Evolutionary conservation across 2,329 filamentous ascomycete genomes (phyloP), one percentile per base, ranked within the genome.

Genomic region (Nothophaeocryptopus gaeumannii): DNA sequence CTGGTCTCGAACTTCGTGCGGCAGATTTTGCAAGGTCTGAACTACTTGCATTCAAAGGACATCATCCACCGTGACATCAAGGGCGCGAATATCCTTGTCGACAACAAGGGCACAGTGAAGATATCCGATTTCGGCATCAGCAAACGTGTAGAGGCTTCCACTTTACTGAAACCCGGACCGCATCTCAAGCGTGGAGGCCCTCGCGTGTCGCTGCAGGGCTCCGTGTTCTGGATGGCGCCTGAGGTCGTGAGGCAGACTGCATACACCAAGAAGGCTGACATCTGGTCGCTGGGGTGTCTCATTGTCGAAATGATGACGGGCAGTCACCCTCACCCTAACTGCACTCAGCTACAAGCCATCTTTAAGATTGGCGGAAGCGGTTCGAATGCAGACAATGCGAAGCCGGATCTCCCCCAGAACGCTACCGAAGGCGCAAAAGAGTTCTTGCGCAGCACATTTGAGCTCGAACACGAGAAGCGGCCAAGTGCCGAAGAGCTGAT

Each of bases 251-350:
- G 93, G 65, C 93, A 97, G 72, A 97, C 92, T 2, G 91, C 90
- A 5, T 96, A 99, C 73, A 97, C 92, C 5, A 89, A 92, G 73
- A 97, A 97, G 74, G 93, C 93, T 11, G 93, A 99, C 65, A 99
- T 99, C 62, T 99, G 93, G 93, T 96, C 89, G 39, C 81, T 99
- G 16, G 93, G 93, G 31, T 99, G 93, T 69, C 77, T 99, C 44
- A 89, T 99, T 11, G 92, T 99, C 16, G 93, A 99, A 75, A 99
- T 99, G 93, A 96, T 97, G 79, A 97, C 93, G 10, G 93, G 93
- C 48, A 87, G 84, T 38, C 93, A 97, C 68, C 93, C 93, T 1
- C 96, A 96, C 78, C 93, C 93, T 0, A 92, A 96, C 72, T 96
- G 90, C 76, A 95, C 89, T 53, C 95, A 99, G 71, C 78, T 99